phyloP scores from a whole-genome alignment of 192 early-diverging fungal species.

The Linnemannia exigua region DNA sequence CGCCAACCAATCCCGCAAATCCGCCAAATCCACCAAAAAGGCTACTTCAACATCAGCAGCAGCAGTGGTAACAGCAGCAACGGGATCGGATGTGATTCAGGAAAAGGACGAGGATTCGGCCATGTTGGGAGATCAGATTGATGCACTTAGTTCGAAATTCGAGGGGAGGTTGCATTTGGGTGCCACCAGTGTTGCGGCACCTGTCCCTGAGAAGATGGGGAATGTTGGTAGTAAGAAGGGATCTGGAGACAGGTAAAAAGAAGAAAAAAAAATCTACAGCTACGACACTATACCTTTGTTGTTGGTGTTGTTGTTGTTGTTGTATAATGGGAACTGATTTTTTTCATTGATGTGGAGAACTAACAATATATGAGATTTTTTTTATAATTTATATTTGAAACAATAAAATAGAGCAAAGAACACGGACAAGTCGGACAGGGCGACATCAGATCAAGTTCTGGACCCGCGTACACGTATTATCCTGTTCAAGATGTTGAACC shows the following conservation, averaged over 20 bases:
- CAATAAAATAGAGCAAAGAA: constrained; percentile 48
- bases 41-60: constrained; percentile 25
- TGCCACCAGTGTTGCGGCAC: constrained; percentile 57
- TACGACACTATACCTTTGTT: too few species aligned
- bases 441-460: constrained; percentile 96
- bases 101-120: constrained; percentile 54
- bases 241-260: constrained; percentile 67
- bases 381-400: constrained; percentile 3
- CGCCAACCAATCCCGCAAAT: constrained; percentile 33
- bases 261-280: background rate
- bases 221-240: constrained; percentile 65
- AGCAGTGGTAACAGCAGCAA: constrained; percentile 10
- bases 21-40: constrained; percentile 10
- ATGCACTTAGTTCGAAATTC: constrained; percentile 72
- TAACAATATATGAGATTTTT: background rate
- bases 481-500: constrained; percentile 95
- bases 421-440: constrained; percentile 93
- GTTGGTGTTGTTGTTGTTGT: too few species aligned
- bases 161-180: constrained; percentile 80
- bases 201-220: constrained; percentile 65
- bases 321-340: too few species aligned
- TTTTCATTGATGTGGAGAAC: too few species aligned
- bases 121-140: constrained; percentile 66
- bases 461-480: constrained; percentile 99
- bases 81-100: constrained; percentile 39